These are phyloP conservation scores for Monsonia emarginata DNA, from an alignment of 441 rosid species.

Conservation along the genomic window DNA sequence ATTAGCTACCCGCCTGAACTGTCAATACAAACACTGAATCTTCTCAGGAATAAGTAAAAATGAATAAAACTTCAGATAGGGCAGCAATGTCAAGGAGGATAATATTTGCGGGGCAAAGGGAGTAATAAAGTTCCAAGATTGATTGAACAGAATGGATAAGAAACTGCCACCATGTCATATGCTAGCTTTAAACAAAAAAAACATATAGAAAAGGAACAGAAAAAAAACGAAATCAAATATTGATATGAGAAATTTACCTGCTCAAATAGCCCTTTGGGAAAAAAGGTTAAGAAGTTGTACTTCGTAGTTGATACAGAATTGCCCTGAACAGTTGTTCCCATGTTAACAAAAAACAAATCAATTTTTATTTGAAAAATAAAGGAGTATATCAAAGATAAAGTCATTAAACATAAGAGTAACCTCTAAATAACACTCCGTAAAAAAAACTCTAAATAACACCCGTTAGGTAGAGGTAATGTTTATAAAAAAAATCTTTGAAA, in stretches of 20 bases:
- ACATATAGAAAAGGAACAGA: background rate
- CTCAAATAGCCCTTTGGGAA: constrained; percentile 94
- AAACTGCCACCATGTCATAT: no score
- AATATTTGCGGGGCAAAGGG: no score
- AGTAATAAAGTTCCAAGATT: no score
- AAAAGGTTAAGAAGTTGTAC: constrained; percentile 84
- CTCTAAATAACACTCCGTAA: no score
- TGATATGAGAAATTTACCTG: constrained; percentile 42
- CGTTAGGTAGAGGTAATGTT: no score
- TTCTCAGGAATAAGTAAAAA: constrained; percentile 27
- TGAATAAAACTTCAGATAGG: background rate
- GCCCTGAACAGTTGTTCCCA: constrained; percentile 44
- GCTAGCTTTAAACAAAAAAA: background rate
- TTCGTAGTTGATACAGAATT: constrained; percentile 91
- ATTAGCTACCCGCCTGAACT: constrained; percentile 99
- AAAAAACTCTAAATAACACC: background rate
- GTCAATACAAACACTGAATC: constrained; percentile 33
- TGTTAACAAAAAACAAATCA: constrained; percentile 18
- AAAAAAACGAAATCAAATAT: background rate
- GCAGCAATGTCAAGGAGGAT: no score
- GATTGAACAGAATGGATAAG: constrained; percentile 4
- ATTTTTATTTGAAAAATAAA: constrained; percentile 7
- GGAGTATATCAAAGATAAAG: no score
- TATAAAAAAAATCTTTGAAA: background rate
- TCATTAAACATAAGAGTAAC: background rate